Base-by-base conservation (phyloP, 2,329 filamentous ascomycete genomes). In the Pseudophaeomoniella oleicola region DNA sequence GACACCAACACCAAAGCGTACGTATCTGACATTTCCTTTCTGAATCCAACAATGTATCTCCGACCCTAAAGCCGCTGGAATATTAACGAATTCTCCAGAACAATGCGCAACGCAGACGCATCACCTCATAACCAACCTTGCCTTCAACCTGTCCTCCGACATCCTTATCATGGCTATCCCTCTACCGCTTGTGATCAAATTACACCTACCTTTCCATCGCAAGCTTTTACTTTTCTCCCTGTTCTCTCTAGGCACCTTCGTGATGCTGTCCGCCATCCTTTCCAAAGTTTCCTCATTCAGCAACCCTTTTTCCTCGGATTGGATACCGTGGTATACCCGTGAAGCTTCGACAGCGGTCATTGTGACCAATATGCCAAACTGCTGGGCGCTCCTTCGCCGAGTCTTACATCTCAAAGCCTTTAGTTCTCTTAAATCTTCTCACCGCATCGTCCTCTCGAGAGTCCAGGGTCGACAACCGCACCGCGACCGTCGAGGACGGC, bases 221-320 rank as follows among this genome's bases (percentile, higher is more conserved):
- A 78, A 77, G 47, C 35, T 67, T 1, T 60, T 71, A 0, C 55
- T 78, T 1, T 60, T 68, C 32, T 59, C 56, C 18, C 63, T 78
- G 18, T 76, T 78, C 49, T 58, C 64, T 2, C 57, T 78, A 2
- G 74, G 74, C 1, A 47, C 67, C 3, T 68, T 72, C 41, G 55
- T 67, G 46, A 71, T 78, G 35, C 54, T 77, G 11, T 67, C 69
- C 13, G 69, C 72, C 9, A 62, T 69, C 4, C 55, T 78, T 12
- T 77, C 75, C 55, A 74, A 75, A 41, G 71, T 72, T 47, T 75
- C 74, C 54, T 72, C 69, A 32, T 75, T 78, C 41, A 64, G 56
- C 12, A 53, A 71, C 14, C 69, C 69, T 1, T 75, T 72, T 48
- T 69, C 67, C 2, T 56, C 59, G 11, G 53, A 67, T 27, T 78